Evolutionary conservation across 805 yeast species (phyloP).

Genomic region (Candida silvicultrix): DNA sequence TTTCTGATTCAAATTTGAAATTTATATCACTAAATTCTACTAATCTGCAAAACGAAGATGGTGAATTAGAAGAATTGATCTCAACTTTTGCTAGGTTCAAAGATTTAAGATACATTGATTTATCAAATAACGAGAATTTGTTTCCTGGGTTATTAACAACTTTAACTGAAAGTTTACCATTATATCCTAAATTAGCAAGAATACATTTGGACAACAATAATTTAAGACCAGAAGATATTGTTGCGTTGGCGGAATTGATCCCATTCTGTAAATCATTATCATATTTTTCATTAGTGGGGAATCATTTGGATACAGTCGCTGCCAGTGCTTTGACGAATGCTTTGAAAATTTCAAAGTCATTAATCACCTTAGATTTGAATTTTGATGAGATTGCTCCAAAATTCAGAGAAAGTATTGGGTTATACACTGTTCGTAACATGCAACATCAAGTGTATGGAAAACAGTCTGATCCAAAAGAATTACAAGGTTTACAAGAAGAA

Average conservation of each 20-base stretch:
- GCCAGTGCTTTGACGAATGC: conserved; percentile 64
- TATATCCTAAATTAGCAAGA: conserved; percentile 57
- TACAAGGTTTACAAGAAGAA: conserved; percentile 54
- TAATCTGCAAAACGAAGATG: conserved; percentile 35
- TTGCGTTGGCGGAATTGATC: conserved; percentile 62
- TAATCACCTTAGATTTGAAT: conserved; percentile 66
- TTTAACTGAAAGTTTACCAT: conserved; percentile 59
- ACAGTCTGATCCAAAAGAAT: conserved; percentile 27
- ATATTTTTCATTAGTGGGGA: conserved; percentile 67
- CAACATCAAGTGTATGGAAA: conserved; percentile 40
- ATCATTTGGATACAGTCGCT: conserved; percentile 50
- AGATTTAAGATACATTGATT: conserved; percentile 62
- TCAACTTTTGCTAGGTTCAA: conserved; percentile 46
- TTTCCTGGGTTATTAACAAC: conserved; percentile 53
- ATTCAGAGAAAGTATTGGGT: conserved; percentile 60
- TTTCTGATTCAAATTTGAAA: conserved; percentile 24
- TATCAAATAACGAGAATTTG: conserved; percentile 67
- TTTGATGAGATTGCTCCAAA: conserved; percentile 47
- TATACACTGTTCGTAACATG: conserved; percentile 79
- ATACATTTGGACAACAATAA: conserved; percentile 68
- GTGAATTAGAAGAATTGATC: conserved; percentile 32
- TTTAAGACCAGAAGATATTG: conserved; percentile 46
- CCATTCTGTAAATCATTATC: conserved; percentile 63
- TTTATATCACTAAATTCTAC: conserved; percentile 63
- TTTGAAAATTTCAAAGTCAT: conserved; percentile 50